Evolutionary conservation across 805 yeast species (phyloP).

Genomic region (Cyberlindnera subsufficiens): DNA sequence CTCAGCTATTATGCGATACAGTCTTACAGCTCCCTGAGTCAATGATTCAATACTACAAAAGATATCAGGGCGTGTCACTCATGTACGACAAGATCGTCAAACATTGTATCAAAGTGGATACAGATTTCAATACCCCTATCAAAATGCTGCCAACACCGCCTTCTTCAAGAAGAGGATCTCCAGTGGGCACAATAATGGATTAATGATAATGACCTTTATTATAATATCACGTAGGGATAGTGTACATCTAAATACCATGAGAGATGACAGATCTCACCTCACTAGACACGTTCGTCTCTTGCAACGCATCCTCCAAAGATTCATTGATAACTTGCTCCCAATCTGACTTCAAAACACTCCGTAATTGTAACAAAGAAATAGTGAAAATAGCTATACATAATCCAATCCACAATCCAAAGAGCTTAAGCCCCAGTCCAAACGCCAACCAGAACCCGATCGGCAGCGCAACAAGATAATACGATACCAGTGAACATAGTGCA

Average conservation of each 20-base stretch:
- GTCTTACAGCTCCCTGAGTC: slow-evolving; percentile 8
- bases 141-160: slow-evolving; percentile 20
- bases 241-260: background rate
- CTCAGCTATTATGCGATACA: slow-evolving; percentile 7
- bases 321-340: slow-evolving; percentile 42
- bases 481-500: slow-evolving; percentile 48
- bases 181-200: slow-evolving; percentile 13
- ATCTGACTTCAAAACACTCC: slow-evolving; percentile 30
- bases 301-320: slow-evolving; percentile 34
- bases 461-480: slow-evolving; percentile 54
- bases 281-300: slow-evolving; percentile 12
- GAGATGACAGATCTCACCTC: slow-evolving; percentile 22
- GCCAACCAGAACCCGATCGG: slow-evolving; percentile 51
- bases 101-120: slow-evolving; percentile 8
- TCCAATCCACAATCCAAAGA: slow-evolving; percentile 61
- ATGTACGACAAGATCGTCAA: slow-evolving; percentile 13
- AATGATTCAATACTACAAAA: slow-evolving; percentile 9
- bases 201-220: background rate
- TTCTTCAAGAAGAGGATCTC: slow-evolving; percentile 24
- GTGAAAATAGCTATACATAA: slow-evolving; percentile 46
- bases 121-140: slow-evolving; percentile 11
- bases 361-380: slow-evolving; percentile 41
- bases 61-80: slow-evolving; percentile 11
- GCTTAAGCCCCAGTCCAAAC: slow-evolving; percentile 36
- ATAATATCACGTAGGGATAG: background rate